A percentile compares a stretch with the other conserved stretches of the same genome.
phyloP scores from a whole-genome alignment of 352 stramenopile species.

The Blastocystis sp. region DNA sequence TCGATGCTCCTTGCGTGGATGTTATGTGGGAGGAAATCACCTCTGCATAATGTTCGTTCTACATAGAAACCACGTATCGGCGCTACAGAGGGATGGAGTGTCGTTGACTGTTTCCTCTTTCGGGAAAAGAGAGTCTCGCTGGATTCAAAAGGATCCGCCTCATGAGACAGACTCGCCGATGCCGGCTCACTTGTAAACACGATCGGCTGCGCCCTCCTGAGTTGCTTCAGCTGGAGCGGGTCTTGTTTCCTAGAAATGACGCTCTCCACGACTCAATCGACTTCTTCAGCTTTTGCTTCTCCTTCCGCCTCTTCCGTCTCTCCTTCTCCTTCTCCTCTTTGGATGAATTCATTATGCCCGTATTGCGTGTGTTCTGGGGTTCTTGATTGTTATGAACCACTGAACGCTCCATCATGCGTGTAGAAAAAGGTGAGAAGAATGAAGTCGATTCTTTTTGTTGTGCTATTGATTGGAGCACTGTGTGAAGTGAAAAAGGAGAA shows the following conservation, averaged over 20 bases:
- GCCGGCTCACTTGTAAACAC: slow-evolving; percentile 29
- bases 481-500: slow-evolving; percentile 6
- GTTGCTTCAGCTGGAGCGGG: neutral
- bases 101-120: neutral
- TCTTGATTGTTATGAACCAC: slow-evolving; percentile 6
- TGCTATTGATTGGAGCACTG: neutral
- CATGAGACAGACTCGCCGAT: no score
- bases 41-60: neutral
- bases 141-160: no score
- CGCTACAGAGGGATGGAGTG: neutral
- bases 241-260: slow-evolving; percentile 17
- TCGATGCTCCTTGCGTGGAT: neutral
- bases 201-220: neutral
- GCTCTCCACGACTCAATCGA: neutral
- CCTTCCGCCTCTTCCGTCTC: slow-evolving; percentile 11
- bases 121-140: neutral
- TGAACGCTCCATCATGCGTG: neutral
- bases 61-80: neutral
- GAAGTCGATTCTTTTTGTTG: neutral
- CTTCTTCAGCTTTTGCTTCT: slow-evolving; percentile 35
- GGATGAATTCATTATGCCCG: no score
- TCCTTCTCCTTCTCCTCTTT: slow-evolving; percentile 40
- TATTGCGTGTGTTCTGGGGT: no score
- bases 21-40: neutral
- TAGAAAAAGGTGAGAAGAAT: neutral